These are phyloP conservation scores for Penicillium turbatum DNA, from an alignment of 495 filamentous ascomycete genomes.

Conservation along the genomic window DNA sequence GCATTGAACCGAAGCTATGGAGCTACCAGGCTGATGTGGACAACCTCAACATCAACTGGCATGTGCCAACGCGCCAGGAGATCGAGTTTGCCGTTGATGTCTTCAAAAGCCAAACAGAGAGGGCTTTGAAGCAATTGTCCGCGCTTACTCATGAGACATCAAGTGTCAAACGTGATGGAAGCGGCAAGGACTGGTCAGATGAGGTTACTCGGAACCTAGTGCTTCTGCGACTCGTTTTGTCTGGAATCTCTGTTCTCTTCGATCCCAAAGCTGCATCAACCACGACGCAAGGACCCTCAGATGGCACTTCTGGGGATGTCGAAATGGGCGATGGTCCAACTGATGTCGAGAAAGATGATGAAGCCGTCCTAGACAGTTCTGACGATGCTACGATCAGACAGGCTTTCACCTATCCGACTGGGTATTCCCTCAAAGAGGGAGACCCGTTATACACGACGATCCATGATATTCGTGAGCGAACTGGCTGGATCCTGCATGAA, in stretches of 20 bases:
- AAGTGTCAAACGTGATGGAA: constrained; percentile 85
- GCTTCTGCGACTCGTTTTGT: constrained; percentile 77
- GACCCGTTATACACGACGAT: constrained; percentile 65
- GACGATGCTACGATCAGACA: constrained; percentile 81
- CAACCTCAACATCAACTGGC: constrained; percentile 84
- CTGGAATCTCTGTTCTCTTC: constrained; percentile 83
- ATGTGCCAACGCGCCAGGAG: constrained; percentile 73
- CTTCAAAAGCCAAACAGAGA: constrained; percentile 71
- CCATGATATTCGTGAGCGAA: constrained; percentile 71
- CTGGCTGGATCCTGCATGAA: constrained; percentile 74
- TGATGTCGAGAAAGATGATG: constrained; percentile 55
- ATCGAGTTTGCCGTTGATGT: constrained; percentile 83
- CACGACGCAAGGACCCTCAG: constrained; percentile 19
- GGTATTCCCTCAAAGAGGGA: constrained; percentile 68
- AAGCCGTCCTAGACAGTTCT: constrained; percentile 59
- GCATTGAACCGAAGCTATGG: constrained; percentile 70
- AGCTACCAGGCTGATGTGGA: constrained; percentile 64
- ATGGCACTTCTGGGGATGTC: constrained; percentile 32
- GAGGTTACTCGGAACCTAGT: constrained; percentile 87
- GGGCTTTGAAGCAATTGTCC: constrained; percentile 63
- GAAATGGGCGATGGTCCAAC: constrained; percentile 43
- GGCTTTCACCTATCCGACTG: constrained; percentile 78
- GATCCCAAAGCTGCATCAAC: constrained; percentile 66
- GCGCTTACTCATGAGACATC: constrained; percentile 75
- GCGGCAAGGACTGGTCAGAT: constrained; percentile 97